phyloP scores from a whole-genome alignment of 164 flowering plant genomes.

The Piper betle region DNA sequence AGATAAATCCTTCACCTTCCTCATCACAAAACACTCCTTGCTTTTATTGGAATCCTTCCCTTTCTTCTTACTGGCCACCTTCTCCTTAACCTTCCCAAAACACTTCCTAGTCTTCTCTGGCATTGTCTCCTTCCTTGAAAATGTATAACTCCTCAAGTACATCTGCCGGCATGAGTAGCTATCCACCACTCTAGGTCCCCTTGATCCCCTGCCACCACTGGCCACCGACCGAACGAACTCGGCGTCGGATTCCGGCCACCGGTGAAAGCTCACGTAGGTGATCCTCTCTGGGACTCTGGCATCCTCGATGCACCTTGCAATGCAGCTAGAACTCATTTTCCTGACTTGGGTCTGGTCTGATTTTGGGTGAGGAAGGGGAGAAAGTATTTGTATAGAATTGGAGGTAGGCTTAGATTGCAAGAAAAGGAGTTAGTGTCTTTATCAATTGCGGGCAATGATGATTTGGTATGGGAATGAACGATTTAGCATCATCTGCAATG shows the following conservation, averaged over 20 bases:
- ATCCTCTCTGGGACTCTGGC: background rate
- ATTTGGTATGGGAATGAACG: conserved; percentile 4
- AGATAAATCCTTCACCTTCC: conserved; percentile 30
- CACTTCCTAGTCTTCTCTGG: conserved; percentile 38
- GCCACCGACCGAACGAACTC: conserved; percentile 1
- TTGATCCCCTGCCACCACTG: background rate
- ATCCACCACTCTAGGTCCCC: conserved; percentile 37
- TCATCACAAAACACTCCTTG: conserved; percentile 12
- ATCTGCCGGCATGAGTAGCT: conserved; percentile 63
- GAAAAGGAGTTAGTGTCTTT: conserved; percentile 10
- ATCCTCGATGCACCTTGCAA: too few species aligned
- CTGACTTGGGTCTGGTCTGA: background rate
- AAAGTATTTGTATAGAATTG: background rate
- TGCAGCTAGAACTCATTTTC: too few species aligned
- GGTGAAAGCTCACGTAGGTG: conserved; percentile 4
- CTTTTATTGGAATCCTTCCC: background rate
- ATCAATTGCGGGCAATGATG: background rate
- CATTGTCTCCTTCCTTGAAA: conserved; percentile 41
- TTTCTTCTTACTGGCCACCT: too few species aligned
- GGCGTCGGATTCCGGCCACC: conserved; percentile 3
- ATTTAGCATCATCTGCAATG: background rate
- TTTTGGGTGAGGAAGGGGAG: background rate
- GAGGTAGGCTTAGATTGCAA: conserved; percentile 18
- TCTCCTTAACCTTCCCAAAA: conserved; percentile 9
- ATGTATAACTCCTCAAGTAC: conserved; percentile 62